Evolutionary conservation across 345 rosid species (phyloP).

Genomic region (Rhodamnia rubescens): DNA sequence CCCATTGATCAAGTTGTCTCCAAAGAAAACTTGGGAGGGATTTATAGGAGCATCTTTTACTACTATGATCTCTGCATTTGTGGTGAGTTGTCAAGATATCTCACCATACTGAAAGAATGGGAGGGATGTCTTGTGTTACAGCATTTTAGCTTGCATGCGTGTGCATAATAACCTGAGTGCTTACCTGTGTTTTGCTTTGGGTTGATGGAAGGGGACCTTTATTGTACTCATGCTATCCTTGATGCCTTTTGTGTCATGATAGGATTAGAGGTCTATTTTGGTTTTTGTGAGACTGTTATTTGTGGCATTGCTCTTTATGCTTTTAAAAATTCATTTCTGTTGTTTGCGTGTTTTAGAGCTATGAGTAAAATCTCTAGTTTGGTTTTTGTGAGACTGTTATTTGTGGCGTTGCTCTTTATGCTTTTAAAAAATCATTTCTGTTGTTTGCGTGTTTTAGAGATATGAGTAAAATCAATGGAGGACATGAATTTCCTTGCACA

Average conservation of each 20-base stretch:
- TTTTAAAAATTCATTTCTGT: neutral
- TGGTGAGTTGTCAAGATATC: constrained; percentile 31
- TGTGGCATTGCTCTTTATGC: neutral
- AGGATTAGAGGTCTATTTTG: neutral
- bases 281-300: neutral
- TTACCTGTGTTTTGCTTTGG: neutral
- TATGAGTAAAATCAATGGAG: neutral
- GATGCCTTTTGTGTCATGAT: neutral
- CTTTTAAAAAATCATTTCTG: neutral
- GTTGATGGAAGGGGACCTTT: neutral
- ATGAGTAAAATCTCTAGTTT: too few species aligned
- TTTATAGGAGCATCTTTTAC: constrained; percentile 90
- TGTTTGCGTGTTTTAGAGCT: too few species aligned
- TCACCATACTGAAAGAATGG: neutral
- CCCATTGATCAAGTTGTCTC: constrained; percentile 89
- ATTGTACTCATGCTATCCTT: neutral
- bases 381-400: neutral
- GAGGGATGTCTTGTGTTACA: too few species aligned
- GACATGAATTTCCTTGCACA: neutral
- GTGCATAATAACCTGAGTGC: neutral
- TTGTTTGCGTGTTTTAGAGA: neutral
- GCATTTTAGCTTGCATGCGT: neutral
- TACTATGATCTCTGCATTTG: constrained; percentile 83
- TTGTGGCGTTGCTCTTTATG: neutral
- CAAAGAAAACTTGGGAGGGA: constrained; percentile 99